Evolutionary conservation across 495 filamentous ascomycete genomes (phyloP), one percentile per base, ranked within the genome.

Genomic region (Penicillium desertorum): DNA sequence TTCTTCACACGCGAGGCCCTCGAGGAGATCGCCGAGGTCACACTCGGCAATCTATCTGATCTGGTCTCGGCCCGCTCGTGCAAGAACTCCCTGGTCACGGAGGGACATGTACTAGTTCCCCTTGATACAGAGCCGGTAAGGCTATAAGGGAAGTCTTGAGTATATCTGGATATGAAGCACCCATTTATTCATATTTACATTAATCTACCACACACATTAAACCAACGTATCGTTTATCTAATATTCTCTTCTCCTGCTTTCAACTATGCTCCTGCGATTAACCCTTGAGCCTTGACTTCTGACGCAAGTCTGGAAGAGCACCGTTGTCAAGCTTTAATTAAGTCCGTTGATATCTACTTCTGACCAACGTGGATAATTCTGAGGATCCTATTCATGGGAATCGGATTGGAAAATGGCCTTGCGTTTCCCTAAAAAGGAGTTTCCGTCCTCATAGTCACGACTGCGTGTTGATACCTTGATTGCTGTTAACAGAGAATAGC

Each of bases 1-100:
- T 89, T 89, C 67, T 86, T 89, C 50, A 88, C 86, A 2, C 67
- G 80, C 22, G 86, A 89, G 69, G 86, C 86, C 4, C 63, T 89
- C 44, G 74, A 70, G 3, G 83, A 86, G 69, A 89, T 89, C 63
- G 77, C 86, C 5, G 78, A 79, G n/a, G 79, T 77, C 12, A 88
- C 85, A 9, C 51, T 88, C 50, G 47, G 63, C 20, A 89, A 88
- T 59, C 56, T 87, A 4, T 64, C 63, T 23, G 71, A 71, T 50
- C 72, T 69, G 51, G 54, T 53, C 8, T 43, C 39, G 20, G 61
- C 52, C 27, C 59, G 64, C 16, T 57, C 65, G 1, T 74, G 73
- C 60, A 52, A 58, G 34, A 74, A 74, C 52, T 71, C 71, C 1
- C 53, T 76, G 52, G 68, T 73, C 7, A 59, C 65, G 2, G 70